Base-by-base conservation (phyloP, 1,139 yeast species). In the Nematodospora anomalae region DNA sequence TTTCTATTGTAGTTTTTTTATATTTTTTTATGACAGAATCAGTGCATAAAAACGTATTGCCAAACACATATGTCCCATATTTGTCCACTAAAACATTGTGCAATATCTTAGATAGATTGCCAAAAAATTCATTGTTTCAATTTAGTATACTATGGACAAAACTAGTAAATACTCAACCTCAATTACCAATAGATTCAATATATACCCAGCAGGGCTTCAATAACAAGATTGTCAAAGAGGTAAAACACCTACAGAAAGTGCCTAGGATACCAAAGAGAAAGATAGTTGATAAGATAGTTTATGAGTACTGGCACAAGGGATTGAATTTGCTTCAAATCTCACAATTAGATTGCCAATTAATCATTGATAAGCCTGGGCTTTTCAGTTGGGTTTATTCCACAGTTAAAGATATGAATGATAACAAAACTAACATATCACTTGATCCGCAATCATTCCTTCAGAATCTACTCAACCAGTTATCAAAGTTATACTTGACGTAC, bases 271-370 rank as follows among this genome's bases (percentile, higher is more conserved):
- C 71, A 9, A 80, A 79, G 48, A 53, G 69, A 30, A 64, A 62
- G 38, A 50, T 80, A 9, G 61, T 80, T 2, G 82, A 79, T 41
- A 59, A 60, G 32, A 61, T 83, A 10, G 44, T 81, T 6, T 66
- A 63, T 26, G 79, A 79, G 23, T 77, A 67, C 50, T 85, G 89
- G 80, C 66, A 75, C 1, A 50, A 62, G 3, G 95, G 95, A 0
- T 57, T 85, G 33, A 84, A 81, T 47, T 57, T 84, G 5, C 65
- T 79, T 13, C 95, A 86, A 52, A 55, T 80, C 31, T 83, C 95
- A 0, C 90, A 84, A 46, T 60, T 84, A 6, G 95, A 86, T 49
- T 76, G 84, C 40, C 84, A 80, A 47, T 53, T 73, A 30, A 63
- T 84, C 27, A 74, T 83, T 4, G 83, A 80, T 47, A 69, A 72